Base-by-base conservation (phyloP, 306 rosid genomes). In the Hylodesmum podocarpum region DNA sequence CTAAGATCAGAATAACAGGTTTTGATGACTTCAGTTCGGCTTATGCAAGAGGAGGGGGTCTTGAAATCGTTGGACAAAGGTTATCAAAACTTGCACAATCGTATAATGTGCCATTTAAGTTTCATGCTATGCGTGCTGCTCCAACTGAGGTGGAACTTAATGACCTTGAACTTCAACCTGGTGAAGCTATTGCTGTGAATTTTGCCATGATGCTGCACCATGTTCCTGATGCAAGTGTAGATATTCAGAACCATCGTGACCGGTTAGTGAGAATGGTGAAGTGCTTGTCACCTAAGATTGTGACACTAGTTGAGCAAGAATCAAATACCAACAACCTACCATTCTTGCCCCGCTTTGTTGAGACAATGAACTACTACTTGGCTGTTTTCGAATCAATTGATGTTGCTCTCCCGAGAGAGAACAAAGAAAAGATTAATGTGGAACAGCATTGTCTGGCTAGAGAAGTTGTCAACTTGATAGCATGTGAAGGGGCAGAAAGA, bases 361-460 rank as follows among this genome's bases (percentile, higher is more conserved):
- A 94, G 87, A 87, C 97, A 9, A 25, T 92, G 74, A 77, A 84
- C 73, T 85, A 87, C 75, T 90, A 85, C 79, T 53, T 76, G 53
- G 88, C 96, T 6, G 63, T 90, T 50, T 94, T 94, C 11, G 95
- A 94, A 29, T 89, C 97, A 6, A 85, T 94, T 27, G 97, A 94
- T 51, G 88, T 75, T 55, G 80, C 87, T 54, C 68, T 92, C 53
- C 92, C 93, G 0, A 82, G 97, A 84, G 96, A 90, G 12, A 66
- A 90, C 64, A 84, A 24, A 77, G 92, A 95, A 78, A 88, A 96
- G 73, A 94, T 94, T 67, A 89, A 81, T 29, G 88, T 90, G 11
- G 98, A 94, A 72, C 98, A 94, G 55, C 96, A 92, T 69, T 94
- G 98, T 75, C 81, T 94, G 84, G 98, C 98, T 8, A 76, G 91